Base-by-base conservation (phyloP, 441 rosid species). In the Pelargonium fulgidum region DNA sequence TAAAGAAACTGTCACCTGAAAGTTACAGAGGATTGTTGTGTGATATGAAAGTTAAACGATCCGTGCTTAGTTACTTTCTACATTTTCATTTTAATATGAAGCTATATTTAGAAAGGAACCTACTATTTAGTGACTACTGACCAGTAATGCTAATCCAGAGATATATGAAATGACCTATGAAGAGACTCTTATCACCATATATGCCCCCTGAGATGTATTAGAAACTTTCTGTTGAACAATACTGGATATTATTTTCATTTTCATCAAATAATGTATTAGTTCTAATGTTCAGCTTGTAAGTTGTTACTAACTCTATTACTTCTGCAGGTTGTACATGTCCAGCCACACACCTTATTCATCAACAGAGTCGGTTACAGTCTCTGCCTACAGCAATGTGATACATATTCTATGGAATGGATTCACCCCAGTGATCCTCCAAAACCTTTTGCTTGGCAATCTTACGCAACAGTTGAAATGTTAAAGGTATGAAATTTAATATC, bases 341-440 rank as follows among this genome's bases (percentile, higher is more conserved):
- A 89, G 81, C 96, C 98, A 13, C 86, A 88, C 81, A 88, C 91
- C 74, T 79, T 92, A 74, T 93, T 93, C 75, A 78, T 90, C 70
- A 96, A 96, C 72, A 85, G 98, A 79, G 78, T 85, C 73, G 99
- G 98, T 67, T 58, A 76, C 65, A 85, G 89, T 73, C 71, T 96
- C 77, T 89, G 93, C 83, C 73, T 96, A 68, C 97, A 84, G 79
- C 99, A 95, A 81, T 91, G 95, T 66, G 92, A 87, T 80, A 88
- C 95, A 62, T 91, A 84, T 75, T 76, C 77, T 61, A 85, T 81
- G 73, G 92, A 89, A 75, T 87, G 97, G 95, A 82, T 95, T 81
- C 85, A 83, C 86, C 95, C 99, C 42, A 83, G 83, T 71, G 97
- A 90, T 84, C 87, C 91, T 76, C 97, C 99, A 64, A 89, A 89